These are phyloP conservation scores for Strigomonas culicis DNA, from an alignment of 208 protist species.

Conservation along the genomic window DNA sequence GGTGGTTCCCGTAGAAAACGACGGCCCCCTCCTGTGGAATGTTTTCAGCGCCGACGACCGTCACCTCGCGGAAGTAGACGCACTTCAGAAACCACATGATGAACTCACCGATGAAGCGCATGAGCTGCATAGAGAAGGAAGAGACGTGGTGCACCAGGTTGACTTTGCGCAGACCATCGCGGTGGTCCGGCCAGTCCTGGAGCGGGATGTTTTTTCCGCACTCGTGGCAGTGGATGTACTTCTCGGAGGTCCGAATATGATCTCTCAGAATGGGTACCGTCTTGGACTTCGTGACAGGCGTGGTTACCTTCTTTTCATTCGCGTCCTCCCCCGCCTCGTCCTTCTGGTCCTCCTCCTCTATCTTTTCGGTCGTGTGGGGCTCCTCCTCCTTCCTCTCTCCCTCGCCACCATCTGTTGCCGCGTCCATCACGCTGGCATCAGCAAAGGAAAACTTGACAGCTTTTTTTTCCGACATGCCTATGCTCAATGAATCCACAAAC, in stretches of 20 bases:
- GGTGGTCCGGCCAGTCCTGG: slow-evolving; percentile 73
- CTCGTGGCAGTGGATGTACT: slow-evolving; percentile 50
- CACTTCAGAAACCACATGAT: slow-evolving; percentile 83
- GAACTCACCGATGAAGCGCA: slow-evolving; percentile 70
- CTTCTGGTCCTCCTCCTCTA: not conserved
- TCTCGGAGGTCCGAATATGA: slow-evolving; percentile 33
- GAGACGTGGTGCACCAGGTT: slow-evolving; percentile 46
- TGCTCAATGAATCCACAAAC: slow-evolving; percentile 3
- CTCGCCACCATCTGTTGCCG: not conserved
- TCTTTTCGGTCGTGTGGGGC: not conserved
- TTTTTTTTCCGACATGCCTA: slow-evolving; percentile 4
- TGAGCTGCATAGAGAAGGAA: slow-evolving; percentile 39
- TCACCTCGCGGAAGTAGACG: slow-evolving; percentile 93
- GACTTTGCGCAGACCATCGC: slow-evolving; percentile 62
- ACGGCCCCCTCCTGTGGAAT: slow-evolving; percentile 85
- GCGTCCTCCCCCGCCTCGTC: not conserved
- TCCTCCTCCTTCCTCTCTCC: slow-evolving; percentile 6
- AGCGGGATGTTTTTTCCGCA: slow-evolving; percentile 65
- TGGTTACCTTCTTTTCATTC: not conserved
- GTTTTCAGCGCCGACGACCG: slow-evolving; percentile 83
- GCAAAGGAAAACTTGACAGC: slow-evolving; percentile 32
- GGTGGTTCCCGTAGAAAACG: slow-evolving; percentile 93
- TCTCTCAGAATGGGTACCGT: slow-evolving; percentile 32
- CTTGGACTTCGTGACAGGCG: slow-evolving; percentile 12
- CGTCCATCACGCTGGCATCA: not conserved